These are phyloP conservation scores for Fusarium tjaetaba DNA, from an alignment of 2,329 filamentous ascomycete genomes.

Conservation along the genomic window DNA sequence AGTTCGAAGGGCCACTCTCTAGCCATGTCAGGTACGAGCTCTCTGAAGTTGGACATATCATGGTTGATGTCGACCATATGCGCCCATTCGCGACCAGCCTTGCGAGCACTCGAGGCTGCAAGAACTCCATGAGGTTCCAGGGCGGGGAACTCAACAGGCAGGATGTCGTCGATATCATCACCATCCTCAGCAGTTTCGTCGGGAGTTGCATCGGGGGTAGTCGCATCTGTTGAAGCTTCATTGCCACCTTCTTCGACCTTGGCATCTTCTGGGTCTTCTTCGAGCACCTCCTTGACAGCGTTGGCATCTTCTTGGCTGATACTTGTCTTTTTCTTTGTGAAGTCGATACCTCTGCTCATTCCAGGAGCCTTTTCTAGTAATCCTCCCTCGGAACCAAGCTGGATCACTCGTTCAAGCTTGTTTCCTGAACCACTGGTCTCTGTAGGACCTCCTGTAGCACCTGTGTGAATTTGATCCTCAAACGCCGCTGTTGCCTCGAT, in stretches of 20 bases:
- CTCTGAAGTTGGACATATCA: conserved; percentile 91
- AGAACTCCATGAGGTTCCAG: conserved; percentile 85
- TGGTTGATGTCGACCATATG: conserved; percentile 97
- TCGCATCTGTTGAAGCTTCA: conserved; percentile 34
- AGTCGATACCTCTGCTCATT: conserved; percentile 79
- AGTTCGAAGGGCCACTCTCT: conserved; percentile 96
- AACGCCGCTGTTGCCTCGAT: conserved; percentile 86
- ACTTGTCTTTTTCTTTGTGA: conserved; percentile 67
- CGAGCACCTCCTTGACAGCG: conserved; percentile 74
- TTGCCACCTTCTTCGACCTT: conserved; percentile 42
- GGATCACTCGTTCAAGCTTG: conserved; percentile 85
- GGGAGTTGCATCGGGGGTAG: conserved; percentile 41
- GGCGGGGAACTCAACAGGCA: conserved; percentile 93
- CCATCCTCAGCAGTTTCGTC: conserved; percentile 59
- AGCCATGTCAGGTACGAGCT: conserved; percentile 96
- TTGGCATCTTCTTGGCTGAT: conserved; percentile 70
- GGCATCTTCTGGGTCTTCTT: conserved; percentile 59
- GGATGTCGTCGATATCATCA: conserved; percentile 81
- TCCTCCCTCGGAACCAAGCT: conserved; percentile 79
- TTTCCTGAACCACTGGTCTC: conserved; percentile 57
- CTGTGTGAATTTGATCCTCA: conserved; percentile 76
- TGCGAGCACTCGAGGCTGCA: conserved; percentile 75
- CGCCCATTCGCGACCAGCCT: conserved; percentile 88
- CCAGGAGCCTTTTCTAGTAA: conserved; percentile 86
- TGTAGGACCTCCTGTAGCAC: conserved; percentile 54